These are phyloP conservation scores for Neonectria hederae DNA, from an alignment of 2,329 filamentous ascomycete genomes.

Conservation along the genomic window DNA sequence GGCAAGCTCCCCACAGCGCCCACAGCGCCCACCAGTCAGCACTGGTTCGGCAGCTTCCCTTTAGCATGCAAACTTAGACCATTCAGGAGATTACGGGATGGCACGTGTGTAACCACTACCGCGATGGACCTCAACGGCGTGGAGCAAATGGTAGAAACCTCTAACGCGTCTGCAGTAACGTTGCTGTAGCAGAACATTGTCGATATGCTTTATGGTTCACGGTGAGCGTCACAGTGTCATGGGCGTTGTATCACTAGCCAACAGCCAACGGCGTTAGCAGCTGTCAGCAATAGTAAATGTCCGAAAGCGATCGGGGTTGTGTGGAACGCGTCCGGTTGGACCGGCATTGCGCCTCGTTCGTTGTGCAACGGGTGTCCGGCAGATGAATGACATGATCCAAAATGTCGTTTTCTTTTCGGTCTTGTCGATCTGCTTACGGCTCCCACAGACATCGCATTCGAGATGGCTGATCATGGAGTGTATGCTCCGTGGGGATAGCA, in stretches of 20 bases:
- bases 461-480: slow-evolving; percentile 14
- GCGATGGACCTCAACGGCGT: not conserved
- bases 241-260: not conserved
- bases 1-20: not conserved
- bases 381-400: slow-evolving; percentile 17
- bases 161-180: not conserved
- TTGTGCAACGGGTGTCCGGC: not conserved
- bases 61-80: slow-evolving; percentile 4
- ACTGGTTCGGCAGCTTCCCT: not conserved
- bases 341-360: not conserved
- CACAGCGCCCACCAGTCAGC: not conserved
- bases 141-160: not conserved
- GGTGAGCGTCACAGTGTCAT: slow-evolving; percentile 8
- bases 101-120: slow-evolving; percentile 8
- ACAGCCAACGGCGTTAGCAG: slow-evolving; percentile 3
- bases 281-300: slow-evolving; percentile 22
- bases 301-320: slow-evolving; percentile 9
- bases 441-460: slow-evolving; percentile 8
- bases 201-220: slow-evolving; percentile 14
- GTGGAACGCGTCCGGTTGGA: slow-evolving; percentile 13
- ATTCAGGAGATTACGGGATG: slow-evolving; percentile 4
- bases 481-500: slow-evolving; percentile 7
- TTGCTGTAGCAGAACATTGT: not conserved
- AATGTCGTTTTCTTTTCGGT: slow-evolving; percentile 5
- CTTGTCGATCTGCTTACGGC: slow-evolving; percentile 12